Conservation (phyloP, 805 yeast species). For the Blastobotrys chiropterorum region DNA sequence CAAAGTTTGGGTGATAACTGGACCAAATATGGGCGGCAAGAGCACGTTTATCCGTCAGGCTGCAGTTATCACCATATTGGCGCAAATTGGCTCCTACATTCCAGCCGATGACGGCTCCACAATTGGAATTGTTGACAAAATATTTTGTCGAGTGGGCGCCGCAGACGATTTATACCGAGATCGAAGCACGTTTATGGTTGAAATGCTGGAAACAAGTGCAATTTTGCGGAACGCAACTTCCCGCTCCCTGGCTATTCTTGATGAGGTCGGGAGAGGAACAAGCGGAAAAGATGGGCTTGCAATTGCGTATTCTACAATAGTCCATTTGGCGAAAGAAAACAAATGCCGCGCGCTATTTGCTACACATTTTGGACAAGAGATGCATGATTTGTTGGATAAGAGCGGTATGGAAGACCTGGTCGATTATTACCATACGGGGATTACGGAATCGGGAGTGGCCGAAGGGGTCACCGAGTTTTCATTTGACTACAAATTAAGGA, state of each 20-base stretch:
- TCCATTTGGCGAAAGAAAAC: conserved; percentile 47
- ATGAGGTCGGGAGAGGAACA: conserved; percentile 89
- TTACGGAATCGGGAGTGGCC: conserved; percentile 6
- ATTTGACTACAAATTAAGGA: conserved; percentile 48
- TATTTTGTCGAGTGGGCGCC: conserved; percentile 76
- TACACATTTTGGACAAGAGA: conserved; percentile 69
- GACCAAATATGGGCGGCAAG: conserved; percentile 91
- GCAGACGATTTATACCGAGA: conserved; percentile 71
- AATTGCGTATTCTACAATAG: conserved; percentile 70
- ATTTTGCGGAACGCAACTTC: conserved; percentile 61
- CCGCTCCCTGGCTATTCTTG: conserved; percentile 69
- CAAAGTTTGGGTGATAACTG: conserved; percentile 61
- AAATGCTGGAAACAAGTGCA: conserved; percentile 76
- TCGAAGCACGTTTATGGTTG: conserved; percentile 88
- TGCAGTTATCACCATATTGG: conserved; percentile 61
- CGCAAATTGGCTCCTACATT: conserved; percentile 70
- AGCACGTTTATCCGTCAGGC: conserved; percentile 69
- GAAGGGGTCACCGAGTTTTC: conserved; percentile 13
- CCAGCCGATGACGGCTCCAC: conserved; percentile 54
- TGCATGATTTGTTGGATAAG: conserved; percentile 37
- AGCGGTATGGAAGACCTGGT: conserved; percentile 20
- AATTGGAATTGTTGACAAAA: conserved; percentile 68
- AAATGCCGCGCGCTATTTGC: conserved; percentile 79
- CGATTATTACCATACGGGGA: conserved; percentile 25
- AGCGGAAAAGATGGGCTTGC: conserved; percentile 80